Evolutionary conservation across 208 protist genomes (phyloP).

Genomic region (Wallacemonas collosoma): DNA sequence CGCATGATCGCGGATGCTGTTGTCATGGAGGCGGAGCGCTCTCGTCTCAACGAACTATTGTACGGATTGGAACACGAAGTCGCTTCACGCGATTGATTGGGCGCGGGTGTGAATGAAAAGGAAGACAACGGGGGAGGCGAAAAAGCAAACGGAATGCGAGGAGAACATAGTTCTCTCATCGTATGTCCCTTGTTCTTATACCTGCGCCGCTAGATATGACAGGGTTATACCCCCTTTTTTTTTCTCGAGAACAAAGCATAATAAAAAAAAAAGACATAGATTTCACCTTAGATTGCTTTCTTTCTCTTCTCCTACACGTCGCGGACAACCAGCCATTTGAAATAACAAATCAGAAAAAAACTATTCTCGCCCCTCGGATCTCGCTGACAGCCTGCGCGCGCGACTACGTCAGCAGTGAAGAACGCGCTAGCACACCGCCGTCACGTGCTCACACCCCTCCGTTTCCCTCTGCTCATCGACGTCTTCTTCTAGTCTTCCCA

Average conservation of each 20-base stretch:
- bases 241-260: background rate
- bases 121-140: background rate
- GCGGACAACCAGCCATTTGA: background rate
- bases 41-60: constrained; percentile 54
- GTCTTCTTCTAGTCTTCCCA: too few relatives aligned
- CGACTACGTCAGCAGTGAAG: too few relatives aligned
- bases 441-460: too few relatives aligned
- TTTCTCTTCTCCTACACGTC: background rate
- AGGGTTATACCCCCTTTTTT: background rate
- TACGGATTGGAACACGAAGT: constrained; percentile 43
- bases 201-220: too few relatives aligned
- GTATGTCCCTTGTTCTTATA: too few relatives aligned
- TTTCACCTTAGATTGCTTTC: background rate
- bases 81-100: background rate
- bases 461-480: too few relatives aligned
- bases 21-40: constrained; percentile 55
- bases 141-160: too few relatives aligned
- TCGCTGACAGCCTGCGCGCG: too few relatives aligned
- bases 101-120: background rate
- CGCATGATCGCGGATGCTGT: constrained; percentile 44
- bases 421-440: too few relatives aligned
- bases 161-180: too few relatives aligned
- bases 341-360: too few relatives aligned
- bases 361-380: too few relatives aligned
- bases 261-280: background rate